Percentiles rank a stretch among this genome's conserved stretches.
phyloP scores from a whole-genome alignment of 257 asterid species.

The Ballota nigra region DNA sequence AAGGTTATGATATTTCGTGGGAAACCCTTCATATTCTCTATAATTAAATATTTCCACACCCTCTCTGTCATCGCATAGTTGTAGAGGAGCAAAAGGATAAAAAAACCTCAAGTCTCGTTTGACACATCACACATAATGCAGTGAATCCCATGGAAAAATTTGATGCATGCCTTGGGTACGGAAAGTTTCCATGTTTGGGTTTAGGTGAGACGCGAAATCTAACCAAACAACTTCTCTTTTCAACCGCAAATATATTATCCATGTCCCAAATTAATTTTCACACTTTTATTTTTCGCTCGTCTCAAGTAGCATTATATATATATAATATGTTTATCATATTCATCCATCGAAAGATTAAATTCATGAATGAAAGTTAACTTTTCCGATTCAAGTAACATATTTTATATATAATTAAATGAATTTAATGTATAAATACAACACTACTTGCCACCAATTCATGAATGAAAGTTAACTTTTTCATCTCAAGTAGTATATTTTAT shows the following conservation, averaged over 20 bases:
- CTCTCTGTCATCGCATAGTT: no score
- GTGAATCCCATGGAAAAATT: constrained; percentile 19
- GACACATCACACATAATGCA: neutral
- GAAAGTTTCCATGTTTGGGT: constrained; percentile 13
- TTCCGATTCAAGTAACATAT: no score
- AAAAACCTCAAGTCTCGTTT: neutral
- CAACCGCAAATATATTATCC: neutral
- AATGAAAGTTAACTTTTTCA: no score
- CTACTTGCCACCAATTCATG: no score
- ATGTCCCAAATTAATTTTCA: no score
- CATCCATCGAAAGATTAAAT: no score
- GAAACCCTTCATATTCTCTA: constrained; percentile 18
- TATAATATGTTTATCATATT: no score
- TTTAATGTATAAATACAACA: no score
- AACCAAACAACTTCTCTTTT: constrained; percentile 14
- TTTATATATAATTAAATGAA: no score
- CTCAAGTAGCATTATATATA: no score
- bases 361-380: no score
- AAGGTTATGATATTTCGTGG: neutral
- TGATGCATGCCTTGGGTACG: neutral
- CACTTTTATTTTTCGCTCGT: neutral
- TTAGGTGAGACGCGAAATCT: constrained; percentile 29
- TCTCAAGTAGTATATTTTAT: no score
- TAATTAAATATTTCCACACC: neutral
- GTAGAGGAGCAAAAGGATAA: neutral